Conservation (phyloP, 805 yeast genomes). For the Yarrowia sp. region DNA sequence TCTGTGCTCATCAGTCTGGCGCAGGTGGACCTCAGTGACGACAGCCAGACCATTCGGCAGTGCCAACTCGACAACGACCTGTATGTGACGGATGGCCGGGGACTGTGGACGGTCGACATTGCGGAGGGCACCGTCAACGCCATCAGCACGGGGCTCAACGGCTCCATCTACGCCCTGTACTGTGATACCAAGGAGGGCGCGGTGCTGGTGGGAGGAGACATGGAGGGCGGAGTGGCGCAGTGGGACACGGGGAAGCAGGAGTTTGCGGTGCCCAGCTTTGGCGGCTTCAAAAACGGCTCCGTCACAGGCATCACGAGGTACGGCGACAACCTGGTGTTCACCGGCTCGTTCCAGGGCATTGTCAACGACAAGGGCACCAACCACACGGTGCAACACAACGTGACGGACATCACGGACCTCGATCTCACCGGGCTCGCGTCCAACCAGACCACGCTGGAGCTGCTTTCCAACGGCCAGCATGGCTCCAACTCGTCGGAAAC, state of each 20-base stretch:
- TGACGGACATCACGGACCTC: conserved; percentile 38
- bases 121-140: conserved; percentile 45
- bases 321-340: conserved; percentile 67
- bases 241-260: conserved; percentile 60
- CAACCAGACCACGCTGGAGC: conserved; percentile 6
- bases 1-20: conserved; percentile 43
- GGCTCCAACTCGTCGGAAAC: conserved; percentile 60
- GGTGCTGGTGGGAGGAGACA: conserved; percentile 83
- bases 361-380: conserved; percentile 57
- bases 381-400: conserved; percentile 25
- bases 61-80: conserved; percentile 46
- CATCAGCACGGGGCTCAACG: conserved; percentile 46
- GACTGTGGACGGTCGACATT: conserved; percentile 46
- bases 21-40: conserved; percentile 44
- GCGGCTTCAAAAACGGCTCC: conserved; percentile 73
- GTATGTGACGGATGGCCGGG: conserved; percentile 41
- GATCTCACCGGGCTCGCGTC: conserved; percentile 34
- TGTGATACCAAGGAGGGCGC: conserved; percentile 57
- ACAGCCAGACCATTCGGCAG: conserved; percentile 41
- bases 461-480: conserved; percentile 4
- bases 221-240: conserved; percentile 67
- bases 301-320: conserved; percentile 67
- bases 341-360: conserved; percentile 74
- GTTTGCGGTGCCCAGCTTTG: conserved; percentile 65
- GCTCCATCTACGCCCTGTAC: conserved; percentile 55